These are phyloP conservation scores for Neurospora sp. DNA, from an alignment of 495 filamentous ascomycete species.

Conservation along the genomic window DNA sequence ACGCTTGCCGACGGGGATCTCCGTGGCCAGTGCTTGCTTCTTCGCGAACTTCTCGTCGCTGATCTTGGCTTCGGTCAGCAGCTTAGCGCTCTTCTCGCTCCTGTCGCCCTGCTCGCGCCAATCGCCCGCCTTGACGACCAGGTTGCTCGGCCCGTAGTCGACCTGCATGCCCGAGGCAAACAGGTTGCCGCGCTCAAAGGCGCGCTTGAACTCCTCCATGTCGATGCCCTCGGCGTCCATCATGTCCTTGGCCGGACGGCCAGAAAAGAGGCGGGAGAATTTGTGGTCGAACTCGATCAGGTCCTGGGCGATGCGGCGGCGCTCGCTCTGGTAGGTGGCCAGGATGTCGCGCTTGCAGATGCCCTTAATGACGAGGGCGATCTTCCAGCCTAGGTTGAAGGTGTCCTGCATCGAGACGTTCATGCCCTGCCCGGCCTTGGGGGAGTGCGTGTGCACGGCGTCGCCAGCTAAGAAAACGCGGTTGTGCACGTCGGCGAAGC, in stretches of 20 bases:
- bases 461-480: constrained; percentile 59
- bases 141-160: constrained; percentile 20
- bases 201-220: constrained; percentile 36
- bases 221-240: constrained; percentile 33
- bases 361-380: constrained; percentile 51
- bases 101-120: constrained; percentile 33
- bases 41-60: constrained; percentile 12
- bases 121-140: constrained; percentile 18
- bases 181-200: constrained; percentile 27
- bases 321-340: constrained; percentile 60
- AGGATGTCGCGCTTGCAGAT: constrained; percentile 48
- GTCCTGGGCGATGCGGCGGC: constrained; percentile 58
- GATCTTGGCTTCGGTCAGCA: constrained; percentile 1
- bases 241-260: constrained; percentile 32
- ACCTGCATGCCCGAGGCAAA: constrained; percentile 30
- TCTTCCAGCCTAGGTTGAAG: constrained; percentile 70
- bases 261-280: constrained; percentile 41
- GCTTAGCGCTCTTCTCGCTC: constrained; percentile 27
- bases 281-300: constrained; percentile 65
- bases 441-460: constrained; percentile 55
- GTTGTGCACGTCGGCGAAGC: constrained; percentile 43
- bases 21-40: constrained; percentile 12
- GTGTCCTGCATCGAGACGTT: constrained; percentile 60
- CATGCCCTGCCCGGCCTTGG: constrained; percentile 71
- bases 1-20: constrained; percentile 35